Conservation (phyloP, 2,329 filamentous ascomycete species). For the Colletotrichum simmondsii region DNA sequence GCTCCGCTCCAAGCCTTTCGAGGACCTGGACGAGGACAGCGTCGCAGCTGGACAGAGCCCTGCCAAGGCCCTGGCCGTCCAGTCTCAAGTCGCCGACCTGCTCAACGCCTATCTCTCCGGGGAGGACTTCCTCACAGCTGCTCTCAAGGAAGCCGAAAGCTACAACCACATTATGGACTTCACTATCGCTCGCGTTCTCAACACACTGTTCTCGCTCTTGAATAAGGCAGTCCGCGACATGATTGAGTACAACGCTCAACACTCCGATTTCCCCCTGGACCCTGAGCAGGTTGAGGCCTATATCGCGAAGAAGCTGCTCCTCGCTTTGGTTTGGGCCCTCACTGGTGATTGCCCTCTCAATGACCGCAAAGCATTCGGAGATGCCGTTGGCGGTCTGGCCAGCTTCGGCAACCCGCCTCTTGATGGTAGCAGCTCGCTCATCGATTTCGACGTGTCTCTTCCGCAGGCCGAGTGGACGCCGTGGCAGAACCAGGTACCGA, state of each 20-base stretch:
- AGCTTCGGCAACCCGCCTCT: constrained; percentile 87
- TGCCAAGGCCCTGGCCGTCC: constrained; percentile 81
- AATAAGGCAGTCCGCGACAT: constrained; percentile 94
- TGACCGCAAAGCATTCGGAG: constrained; percentile 90
- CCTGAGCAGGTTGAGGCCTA: constrained; percentile 90
- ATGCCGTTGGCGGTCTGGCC: constrained; percentile 83
- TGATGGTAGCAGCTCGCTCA: constrained; percentile 83
- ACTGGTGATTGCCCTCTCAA: constrained; percentile 91
- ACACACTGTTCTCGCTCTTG: constrained; percentile 92
- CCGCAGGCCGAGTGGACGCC: constrained; percentile 89
- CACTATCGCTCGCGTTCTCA: constrained; percentile 88
- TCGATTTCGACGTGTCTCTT: constrained; percentile 92
- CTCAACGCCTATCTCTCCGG: constrained; percentile 79
- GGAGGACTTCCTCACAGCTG: constrained; percentile 84
- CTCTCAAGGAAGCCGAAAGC: constrained; percentile 77
- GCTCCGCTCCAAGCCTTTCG: constrained; percentile 85
- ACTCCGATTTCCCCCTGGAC: constrained; percentile 93
- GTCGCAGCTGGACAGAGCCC: constrained; percentile 80
- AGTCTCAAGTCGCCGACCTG: constrained; percentile 82
- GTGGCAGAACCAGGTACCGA: constrained; percentile 96
- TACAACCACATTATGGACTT: constrained; percentile 99
- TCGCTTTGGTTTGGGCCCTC: constrained; percentile 94
- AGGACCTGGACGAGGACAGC: constrained; percentile 94
- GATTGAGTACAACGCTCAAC: constrained; percentile 95
- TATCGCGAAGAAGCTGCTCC: constrained; percentile 90